A percentile compares a stretch with the other conserved stretches of the same genome.
These are phyloP conservation scores for Microcyclosporella mali DNA, from an alignment of 2,329 filamentous ascomycete species.

Conservation along the genomic window DNA sequence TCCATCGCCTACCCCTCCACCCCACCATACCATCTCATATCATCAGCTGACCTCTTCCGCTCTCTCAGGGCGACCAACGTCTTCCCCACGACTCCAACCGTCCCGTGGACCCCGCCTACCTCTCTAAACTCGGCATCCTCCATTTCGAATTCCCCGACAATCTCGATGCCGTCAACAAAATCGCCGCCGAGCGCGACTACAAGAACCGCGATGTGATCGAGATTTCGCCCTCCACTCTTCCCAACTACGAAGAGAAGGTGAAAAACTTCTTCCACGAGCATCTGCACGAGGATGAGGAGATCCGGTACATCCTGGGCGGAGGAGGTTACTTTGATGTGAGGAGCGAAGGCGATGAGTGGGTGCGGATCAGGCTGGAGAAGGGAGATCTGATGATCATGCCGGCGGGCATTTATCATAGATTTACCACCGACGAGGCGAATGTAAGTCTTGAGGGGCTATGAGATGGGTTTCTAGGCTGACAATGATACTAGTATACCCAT, in stretches of 20 bases:
- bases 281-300: conserved; percentile 97
- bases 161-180: conserved; percentile 61
- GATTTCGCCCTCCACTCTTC: conserved; percentile 79
- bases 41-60: conserved; percentile 10
- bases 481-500: conserved; percentile 67
- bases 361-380: conserved; percentile 78
- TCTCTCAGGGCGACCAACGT: conserved; percentile 78
- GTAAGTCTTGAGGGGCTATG: conserved; percentile 49
- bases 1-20: conserved; percentile 1
- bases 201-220: conserved; percentile 92
- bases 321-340: conserved; percentile 91
- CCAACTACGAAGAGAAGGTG: conserved; percentile 85
- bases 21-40: too few relatives aligned
- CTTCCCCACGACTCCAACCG: conserved; percentile 80
- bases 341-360: conserved; percentile 76
- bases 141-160: conserved; percentile 63
- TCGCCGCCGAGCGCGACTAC: conserved; percentile 73
- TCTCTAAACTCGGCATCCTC: conserved; percentile 70
- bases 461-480: conserved; percentile 12
- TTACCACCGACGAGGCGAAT: conserved; percentile 87
- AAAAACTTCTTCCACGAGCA: conserved; percentile 93
- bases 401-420: conserved; percentile 92
- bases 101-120: conserved; percentile 56
- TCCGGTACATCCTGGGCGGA: conserved; percentile 84
- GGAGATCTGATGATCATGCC: conserved; percentile 88